phyloP scores from a whole-genome alignment of 148 eudicot species.

The Rhododendron henanense region DNA sequence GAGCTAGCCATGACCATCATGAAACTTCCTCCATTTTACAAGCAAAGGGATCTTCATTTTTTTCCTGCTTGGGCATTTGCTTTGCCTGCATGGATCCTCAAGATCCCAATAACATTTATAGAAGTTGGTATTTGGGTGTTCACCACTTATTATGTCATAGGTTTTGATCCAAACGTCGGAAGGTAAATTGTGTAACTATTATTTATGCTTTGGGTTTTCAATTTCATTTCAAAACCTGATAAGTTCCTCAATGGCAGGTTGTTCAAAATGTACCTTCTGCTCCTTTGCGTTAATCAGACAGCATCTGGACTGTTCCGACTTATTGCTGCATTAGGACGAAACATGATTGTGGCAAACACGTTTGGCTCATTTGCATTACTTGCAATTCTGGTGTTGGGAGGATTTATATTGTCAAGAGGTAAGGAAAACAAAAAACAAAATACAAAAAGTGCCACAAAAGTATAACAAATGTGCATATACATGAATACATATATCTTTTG shows the following conservation, averaged over 20 bases:
- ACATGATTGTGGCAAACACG: conserved; percentile 34
- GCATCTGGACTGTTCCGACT: conserved; percentile 32
- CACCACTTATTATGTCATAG: conserved; percentile 63
- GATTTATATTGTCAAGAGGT: conserved; percentile 37
- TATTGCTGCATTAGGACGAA: conserved; percentile 28
- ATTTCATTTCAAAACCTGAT: background rate
- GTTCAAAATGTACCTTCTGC: conserved; percentile 23
- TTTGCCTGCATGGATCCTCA: conserved; percentile 70
- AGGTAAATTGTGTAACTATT: conserved; percentile 17
- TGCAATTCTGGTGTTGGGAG: conserved; percentile 25
- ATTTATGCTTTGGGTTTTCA: background rate
- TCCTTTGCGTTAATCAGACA: conserved; percentile 25
- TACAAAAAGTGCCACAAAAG: background rate
- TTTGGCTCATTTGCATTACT: conserved; percentile 29
- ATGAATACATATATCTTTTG: background rate
- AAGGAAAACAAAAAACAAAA: background rate
- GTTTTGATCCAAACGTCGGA: conserved; percentile 61
- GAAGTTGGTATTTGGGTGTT: conserved; percentile 65
- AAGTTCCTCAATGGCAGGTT: conserved; percentile 20
- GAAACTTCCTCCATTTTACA: conserved; percentile 76
- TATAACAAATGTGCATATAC: background rate
- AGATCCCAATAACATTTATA: conserved; percentile 58
- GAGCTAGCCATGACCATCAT: conserved; percentile 64
- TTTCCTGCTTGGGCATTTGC: conserved; percentile 85
- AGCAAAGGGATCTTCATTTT: conserved; percentile 75